phyloP scores from a whole-genome alignment of 495 filamentous ascomycete species.

The Penicillium paxilli region DNA sequence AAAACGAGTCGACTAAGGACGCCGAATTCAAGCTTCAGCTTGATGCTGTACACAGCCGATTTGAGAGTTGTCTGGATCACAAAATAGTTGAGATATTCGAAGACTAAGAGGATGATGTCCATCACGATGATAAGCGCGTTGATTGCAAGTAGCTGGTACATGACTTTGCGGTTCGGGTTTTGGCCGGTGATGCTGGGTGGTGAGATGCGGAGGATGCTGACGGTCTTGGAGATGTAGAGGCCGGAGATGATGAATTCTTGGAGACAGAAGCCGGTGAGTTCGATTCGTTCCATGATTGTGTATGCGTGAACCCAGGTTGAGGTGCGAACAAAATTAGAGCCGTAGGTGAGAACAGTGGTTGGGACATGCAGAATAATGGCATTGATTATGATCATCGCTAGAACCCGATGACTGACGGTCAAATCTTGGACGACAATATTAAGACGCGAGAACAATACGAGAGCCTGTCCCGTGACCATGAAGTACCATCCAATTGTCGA shows the following conservation, averaged over 20 bases:
- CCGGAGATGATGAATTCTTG: conserved; percentile 53
- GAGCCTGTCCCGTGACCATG: conserved; percentile 42
- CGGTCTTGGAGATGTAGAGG: conserved; percentile 48
- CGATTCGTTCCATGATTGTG: conserved; percentile 44
- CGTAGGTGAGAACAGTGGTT: conserved; percentile 41
- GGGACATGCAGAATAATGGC: conserved; percentile 39
- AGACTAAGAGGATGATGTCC: conserved; percentile 21
- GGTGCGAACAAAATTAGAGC: conserved; percentile 23
- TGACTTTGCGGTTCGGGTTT: conserved; percentile 25
- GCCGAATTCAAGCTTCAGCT: conserved; percentile 18
- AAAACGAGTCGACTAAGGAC: conserved; percentile 15
- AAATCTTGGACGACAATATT: conserved; percentile 34
- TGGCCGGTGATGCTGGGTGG: conserved; percentile 16
- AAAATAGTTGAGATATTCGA: conserved; percentile 13
- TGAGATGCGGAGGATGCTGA: conserved; percentile 34
- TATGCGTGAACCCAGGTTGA: conserved; percentile 31
- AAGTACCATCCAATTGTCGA: conserved; percentile 41
- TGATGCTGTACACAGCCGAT: conserved; percentile 18
- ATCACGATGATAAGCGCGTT: conserved; percentile 39
- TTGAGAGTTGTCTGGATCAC: conserved; percentile 13
- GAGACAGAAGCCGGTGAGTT: conserved; percentile 45
- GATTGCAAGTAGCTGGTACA: conserved; percentile 42
- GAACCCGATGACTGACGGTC: conserved; percentile 25
- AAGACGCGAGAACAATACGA: conserved; percentile 40
- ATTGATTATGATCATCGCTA: conserved; percentile 37